A percentile compares a stretch with the other conserved stretches of the same genome.
Conservation (phyloP, 768 basidiomycete genomes). For the Mycena polygramma region DNA sequence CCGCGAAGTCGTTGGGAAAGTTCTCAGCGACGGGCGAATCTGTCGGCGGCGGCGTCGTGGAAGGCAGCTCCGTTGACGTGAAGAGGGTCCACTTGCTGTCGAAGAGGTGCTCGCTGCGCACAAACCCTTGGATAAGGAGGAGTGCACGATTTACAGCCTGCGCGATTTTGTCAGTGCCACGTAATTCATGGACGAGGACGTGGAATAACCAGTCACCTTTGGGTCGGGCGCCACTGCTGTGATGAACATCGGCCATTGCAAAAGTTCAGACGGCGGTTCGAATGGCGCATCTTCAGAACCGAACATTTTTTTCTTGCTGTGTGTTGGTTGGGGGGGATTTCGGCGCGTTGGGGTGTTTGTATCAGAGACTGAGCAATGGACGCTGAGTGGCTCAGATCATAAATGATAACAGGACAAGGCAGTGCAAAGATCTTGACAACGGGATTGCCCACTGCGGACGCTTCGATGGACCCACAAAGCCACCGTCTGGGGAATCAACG, state of each 20-base stretch:
- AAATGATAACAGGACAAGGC: neutral
- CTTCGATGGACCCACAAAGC: neutral
- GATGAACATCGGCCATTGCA: conserved; percentile 16
- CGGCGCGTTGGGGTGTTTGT: neutral
- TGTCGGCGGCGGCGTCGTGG: conserved; percentile 10
- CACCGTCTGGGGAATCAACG: neutral
- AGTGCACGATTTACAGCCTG: conserved; percentile 2
- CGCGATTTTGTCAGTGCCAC: neutral
- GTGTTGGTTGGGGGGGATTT: neutral
- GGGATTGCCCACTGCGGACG: neutral
- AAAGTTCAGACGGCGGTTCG: conserved; percentile 3
- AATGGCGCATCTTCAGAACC: neutral
- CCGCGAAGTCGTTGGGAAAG: conserved; percentile 12
- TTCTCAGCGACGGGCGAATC: neutral
- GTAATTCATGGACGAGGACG: no score
- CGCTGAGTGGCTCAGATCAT: neutral
- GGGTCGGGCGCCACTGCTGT: neutral
- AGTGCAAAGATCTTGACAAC: neutral
- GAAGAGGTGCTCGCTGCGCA: neutral
- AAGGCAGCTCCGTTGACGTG: neutral
- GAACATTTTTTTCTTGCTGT: neutral
- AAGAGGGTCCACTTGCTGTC: conserved; percentile 7
- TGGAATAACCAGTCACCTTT: neutral
- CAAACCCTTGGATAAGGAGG: conserved; percentile 11
- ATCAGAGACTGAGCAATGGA: neutral